phyloP scores from a whole-genome alignment of 2,329 filamentous ascomycete species.

The Plenodomus biglobosus region DNA sequence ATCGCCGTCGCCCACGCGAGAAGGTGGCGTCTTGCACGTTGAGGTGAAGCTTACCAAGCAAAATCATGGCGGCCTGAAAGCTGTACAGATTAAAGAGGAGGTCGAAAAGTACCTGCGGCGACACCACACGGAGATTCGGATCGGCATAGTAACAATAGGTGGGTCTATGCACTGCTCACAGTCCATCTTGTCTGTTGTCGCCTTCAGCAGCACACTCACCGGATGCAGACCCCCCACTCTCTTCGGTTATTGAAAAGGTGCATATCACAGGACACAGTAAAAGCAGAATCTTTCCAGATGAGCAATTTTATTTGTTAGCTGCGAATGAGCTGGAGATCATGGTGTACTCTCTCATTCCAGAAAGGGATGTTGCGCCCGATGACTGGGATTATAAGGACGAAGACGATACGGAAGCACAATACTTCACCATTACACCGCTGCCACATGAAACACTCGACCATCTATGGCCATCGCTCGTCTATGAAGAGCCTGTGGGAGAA shows the following conservation, averaged over 20 bases:
- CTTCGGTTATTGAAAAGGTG: slow-evolving; percentile 3
- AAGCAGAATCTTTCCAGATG: slow-evolving; percentile 1
- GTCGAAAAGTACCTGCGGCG: slow-evolving; percentile 41
- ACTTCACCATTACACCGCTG: slow-evolving; percentile 8
- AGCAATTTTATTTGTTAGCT: slow-evolving; percentile 3
- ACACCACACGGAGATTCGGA: slow-evolving; percentile 16
- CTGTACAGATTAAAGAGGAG: slow-evolving; percentile 15
- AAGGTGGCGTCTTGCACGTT: slow-evolving; percentile 6
- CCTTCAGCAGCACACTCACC: not conserved
- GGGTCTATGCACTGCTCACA: slow-evolving; percentile 3
- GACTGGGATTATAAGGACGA: slow-evolving; percentile 1
- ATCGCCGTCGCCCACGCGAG: too few relatives aligned
- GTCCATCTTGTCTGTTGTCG: not conserved
- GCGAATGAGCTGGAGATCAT: slow-evolving; percentile 13
- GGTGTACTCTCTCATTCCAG: slow-evolving; percentile 11
- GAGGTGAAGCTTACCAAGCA: slow-evolving; percentile 9
- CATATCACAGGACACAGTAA: slow-evolving; percentile 10
- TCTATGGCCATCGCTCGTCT: slow-evolving; percentile 41
- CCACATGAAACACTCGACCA: slow-evolving; percentile 16
- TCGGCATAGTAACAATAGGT: slow-evolving; percentile 37
- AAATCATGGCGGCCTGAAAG: not conserved
- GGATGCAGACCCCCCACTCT: not conserved
- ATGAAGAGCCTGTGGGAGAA: slow-evolving; percentile 47
- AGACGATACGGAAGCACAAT: not conserved
- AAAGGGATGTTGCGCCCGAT: slow-evolving; percentile 1